Evolutionary conservation across 2,329 filamentous ascomycete species (phyloP), one percentile per base, ranked within the genome.

Genomic region (Ophiostoma montium): DNA sequence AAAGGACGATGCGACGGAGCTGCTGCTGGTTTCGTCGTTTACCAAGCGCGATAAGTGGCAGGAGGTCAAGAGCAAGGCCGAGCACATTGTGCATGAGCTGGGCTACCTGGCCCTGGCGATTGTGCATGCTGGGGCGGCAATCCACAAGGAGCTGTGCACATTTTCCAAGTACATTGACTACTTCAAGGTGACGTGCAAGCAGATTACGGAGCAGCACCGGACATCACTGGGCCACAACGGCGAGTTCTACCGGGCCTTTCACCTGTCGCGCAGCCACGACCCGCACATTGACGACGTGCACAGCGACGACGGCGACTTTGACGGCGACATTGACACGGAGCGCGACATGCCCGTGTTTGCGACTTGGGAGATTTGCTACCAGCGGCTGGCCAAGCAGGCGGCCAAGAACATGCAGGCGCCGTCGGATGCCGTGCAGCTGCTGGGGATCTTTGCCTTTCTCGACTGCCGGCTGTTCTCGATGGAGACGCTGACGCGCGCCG

Each of bases 361-460:
- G 3, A 47, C 45, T 3, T 47, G 45, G 45, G 45, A 47, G 12
- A 35, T 35, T 15, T 47, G 45, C 33, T 47, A 47, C 45, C 9
- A 18, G 15, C 33, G 45, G 9, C 45, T 47, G 15, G 8, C 23
- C 15, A 27, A 15, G 19, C 21, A 41, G 12, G 13, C 21, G 12
- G 45, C 33, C 13, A 47, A 31, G 23, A 13, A 27, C 19, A 21
- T 21, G 33, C 32, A 47, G 21, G 35, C 33, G 15, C 21, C 45
- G 4, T 27, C 7, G 13, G 23, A 47, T 21, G 45, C 45, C 13
- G 30, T 35, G 23, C 45, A 47, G 35, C 45, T 47, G 21, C 45
- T 47, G 8, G 21, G 36, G 8, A 47, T 35, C 5, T 47, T 47
- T 38, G 21, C 45, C 2, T 47, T 47, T 31, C 33, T 47, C 33